phyloP scores from a whole-genome alignment of 805 yeast genomes.

The Wickerhamiella vanderwaltii region DNA sequence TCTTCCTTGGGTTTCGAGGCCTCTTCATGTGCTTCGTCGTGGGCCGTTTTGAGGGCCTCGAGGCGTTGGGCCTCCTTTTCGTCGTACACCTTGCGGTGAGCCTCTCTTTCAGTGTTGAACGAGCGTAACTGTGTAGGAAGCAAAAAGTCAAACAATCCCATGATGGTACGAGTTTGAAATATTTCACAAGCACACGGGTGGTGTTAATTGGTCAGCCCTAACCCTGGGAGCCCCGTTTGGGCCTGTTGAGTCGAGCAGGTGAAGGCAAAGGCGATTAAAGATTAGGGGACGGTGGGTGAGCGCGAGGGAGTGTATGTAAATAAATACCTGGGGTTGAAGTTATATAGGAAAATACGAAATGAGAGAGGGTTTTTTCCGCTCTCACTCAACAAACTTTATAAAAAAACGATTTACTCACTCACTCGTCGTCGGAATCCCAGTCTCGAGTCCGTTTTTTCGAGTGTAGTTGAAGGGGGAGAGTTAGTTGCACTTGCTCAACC shows the following conservation, averaged over 20 bases:
- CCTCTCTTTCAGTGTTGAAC: background rate
- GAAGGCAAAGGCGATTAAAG: background rate
- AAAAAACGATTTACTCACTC: too few relatives aligned
- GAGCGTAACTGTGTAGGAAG: background rate
- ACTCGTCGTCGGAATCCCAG: too few relatives aligned
- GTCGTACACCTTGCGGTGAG: background rate
- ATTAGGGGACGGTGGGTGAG: background rate
- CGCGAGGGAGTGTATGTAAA: background rate
- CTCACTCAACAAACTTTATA: too few relatives aligned
- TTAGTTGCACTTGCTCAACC: background rate
- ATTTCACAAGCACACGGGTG: background rate
- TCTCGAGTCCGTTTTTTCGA: slow-evolving; percentile 5
- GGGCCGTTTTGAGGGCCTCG: background rate
- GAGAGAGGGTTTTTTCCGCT: too few relatives aligned
- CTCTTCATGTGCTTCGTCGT: background rate
- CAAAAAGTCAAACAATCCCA: slow-evolving; percentile 9
- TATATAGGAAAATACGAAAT: too few relatives aligned
- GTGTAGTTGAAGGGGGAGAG: background rate
- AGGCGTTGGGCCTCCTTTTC: slow-evolving; percentile 6
- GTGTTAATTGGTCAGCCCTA: slow-evolving; percentile 1
- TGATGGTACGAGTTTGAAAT: background rate
- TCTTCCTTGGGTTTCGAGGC: background rate
- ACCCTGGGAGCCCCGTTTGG: background rate
- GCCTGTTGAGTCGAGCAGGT: too few relatives aligned
- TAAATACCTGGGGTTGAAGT: too few relatives aligned